Percentiles rank a stretch among this genome's conserved stretches.
These are phyloP conservation scores for Spathaspora boniae DNA, from an alignment of 805 yeast species.

Conservation along the genomic window DNA sequence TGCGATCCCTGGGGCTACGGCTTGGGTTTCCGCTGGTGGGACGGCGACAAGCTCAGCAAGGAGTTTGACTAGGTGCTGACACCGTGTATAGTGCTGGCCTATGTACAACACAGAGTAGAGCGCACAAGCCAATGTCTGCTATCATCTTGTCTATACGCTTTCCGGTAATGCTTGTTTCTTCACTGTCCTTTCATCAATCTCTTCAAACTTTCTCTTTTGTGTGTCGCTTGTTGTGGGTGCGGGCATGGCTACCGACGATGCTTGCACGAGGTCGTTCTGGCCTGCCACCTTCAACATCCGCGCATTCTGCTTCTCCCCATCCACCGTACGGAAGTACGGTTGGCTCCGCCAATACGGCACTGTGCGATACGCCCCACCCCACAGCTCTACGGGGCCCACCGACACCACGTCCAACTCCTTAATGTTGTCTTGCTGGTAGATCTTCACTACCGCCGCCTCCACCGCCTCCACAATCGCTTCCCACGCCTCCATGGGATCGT, in stretches of 20 bases:
- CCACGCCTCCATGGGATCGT: constrained; percentile 38
- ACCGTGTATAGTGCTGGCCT: not conserved
- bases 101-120: not conserved
- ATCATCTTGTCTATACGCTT: constrained; percentile 1
- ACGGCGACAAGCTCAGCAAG: constrained; percentile 26
- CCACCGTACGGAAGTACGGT: constrained; percentile 87
- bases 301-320: constrained; percentile 57
- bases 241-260: constrained; percentile 1
- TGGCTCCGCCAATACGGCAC: constrained; percentile 97
- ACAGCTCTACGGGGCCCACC: constrained; percentile 51
- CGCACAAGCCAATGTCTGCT: not conserved
- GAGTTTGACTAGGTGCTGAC: constrained; percentile 24
- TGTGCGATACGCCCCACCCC: constrained; percentile 80
- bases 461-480: constrained; percentile 57
- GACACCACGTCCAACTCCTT: constrained; percentile 52
- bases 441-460: constrained; percentile 59
- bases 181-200: not conserved
- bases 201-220: not conserved
- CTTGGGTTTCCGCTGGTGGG: constrained; percentile 35
- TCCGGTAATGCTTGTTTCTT: not conserved
- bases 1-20: constrained; percentile 37
- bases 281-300: constrained; percentile 39
- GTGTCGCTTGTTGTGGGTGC: not conserved
- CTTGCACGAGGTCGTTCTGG: constrained; percentile 11
- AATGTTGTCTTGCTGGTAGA: constrained; percentile 52